Conservation (phyloP, 352 stramenopile species). For the Phytophthora tubulina region DNA sequence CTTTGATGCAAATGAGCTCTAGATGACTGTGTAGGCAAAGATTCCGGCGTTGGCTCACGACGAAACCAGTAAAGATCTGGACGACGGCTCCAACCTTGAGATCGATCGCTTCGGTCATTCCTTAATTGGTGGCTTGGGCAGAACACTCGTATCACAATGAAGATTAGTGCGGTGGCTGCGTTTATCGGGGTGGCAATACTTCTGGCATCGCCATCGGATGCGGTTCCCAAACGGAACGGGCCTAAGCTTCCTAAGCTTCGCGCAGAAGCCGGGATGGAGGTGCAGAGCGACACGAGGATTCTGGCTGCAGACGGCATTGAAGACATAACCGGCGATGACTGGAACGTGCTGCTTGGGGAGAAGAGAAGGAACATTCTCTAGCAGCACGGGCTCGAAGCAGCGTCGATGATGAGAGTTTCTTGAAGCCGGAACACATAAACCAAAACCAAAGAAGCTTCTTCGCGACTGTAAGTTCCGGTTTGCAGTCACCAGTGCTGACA, state of each 20-base stretch:
- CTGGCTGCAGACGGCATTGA: conserved; percentile 24
- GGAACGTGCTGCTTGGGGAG: conserved; percentile 20
- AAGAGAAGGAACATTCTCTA: not conserved
- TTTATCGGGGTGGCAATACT: conserved; percentile 1
- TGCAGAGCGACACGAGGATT: conserved; percentile 8
- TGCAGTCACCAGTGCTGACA: too few relatives aligned
- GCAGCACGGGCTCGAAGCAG: not conserved
- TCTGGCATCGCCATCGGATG: conserved; percentile 12
- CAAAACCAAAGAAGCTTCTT: too few relatives aligned
- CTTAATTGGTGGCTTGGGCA: not conserved
- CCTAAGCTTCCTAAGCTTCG: too few relatives aligned
- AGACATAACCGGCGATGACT: conserved; percentile 10
- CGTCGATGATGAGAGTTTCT: conserved; percentile 1
- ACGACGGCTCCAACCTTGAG: not conserved
- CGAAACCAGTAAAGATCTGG: conserved; percentile 30
- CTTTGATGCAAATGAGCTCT: not conserved
- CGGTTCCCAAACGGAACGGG: not conserved
- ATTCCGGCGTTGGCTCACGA: conserved; percentile 4
- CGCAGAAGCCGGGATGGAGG: not conserved
- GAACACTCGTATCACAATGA: conserved; percentile 15
- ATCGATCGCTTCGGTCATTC: not conserved
- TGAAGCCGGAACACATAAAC: not conserved
- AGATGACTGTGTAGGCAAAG: conserved; percentile 12
- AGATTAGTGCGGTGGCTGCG: conserved; percentile 5
- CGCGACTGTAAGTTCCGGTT: too few relatives aligned